These are phyloP conservation scores for Spatholobus suberectus DNA, from an alignment of 306 rosid species.

Conservation along the genomic window DNA sequence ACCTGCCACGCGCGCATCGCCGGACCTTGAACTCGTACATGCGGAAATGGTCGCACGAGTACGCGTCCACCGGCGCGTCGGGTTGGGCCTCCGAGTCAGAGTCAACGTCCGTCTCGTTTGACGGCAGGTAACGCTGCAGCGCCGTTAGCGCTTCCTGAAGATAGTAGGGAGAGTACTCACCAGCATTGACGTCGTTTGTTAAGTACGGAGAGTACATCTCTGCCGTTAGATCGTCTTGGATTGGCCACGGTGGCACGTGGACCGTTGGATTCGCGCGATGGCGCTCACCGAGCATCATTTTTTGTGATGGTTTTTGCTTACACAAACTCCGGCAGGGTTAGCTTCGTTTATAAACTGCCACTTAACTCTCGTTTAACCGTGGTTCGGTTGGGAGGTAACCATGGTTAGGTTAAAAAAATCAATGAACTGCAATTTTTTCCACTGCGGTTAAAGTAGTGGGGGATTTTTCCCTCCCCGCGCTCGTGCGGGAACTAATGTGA, in stretches of 20 bases:
- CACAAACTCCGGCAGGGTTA: conserved; percentile 46
- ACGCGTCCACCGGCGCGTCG: conserved; percentile 83
- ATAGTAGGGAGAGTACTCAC: conserved; percentile 62
- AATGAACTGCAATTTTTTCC: conserved; percentile 34
- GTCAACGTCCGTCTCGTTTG: conserved; percentile 60
- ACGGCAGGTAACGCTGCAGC: conserved; percentile 70
- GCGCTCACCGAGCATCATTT: conserved; percentile 83
- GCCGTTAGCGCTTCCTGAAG: conserved; percentile 66
- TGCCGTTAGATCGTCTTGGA: conserved; percentile 58
- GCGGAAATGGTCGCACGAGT: conserved; percentile 89
- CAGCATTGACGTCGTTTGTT: conserved; percentile 56
- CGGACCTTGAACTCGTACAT: conserved; percentile 94
- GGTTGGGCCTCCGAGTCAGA: conserved; percentile 59
- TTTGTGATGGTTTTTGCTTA: conserved; percentile 36
- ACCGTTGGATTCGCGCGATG: conserved; percentile 73
- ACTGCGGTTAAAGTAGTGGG: conserved; percentile 53
- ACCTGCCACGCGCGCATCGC: conserved; percentile 87
- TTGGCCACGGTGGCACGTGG: conserved; percentile 73
- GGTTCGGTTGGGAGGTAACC: conserved; percentile 52
- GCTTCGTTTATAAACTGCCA: conserved; percentile 57
- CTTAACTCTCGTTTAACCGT: conserved; percentile 36
- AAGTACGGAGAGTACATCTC: conserved; percentile 59
- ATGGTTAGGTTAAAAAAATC: conserved; percentile 51
- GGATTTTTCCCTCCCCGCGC: conserved; percentile 16
- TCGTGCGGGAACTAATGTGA: background rate